phyloP scores from a whole-genome alignment of 495 filamentous ascomycete species.

The Talaromyces stipitatus region DNA sequence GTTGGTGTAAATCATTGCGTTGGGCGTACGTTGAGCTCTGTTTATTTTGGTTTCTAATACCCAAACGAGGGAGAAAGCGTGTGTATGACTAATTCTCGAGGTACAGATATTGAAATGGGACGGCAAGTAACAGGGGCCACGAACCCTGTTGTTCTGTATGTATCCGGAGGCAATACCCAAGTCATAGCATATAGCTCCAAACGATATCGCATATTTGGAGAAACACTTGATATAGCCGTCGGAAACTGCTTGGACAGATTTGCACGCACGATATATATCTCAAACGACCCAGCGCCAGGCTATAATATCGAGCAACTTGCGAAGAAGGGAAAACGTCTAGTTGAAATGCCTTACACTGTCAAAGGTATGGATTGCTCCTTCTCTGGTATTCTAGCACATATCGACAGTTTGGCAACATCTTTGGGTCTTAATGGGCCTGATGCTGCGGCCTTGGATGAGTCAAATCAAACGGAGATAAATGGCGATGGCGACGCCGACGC shows the following conservation, averaged over 20 bases:
- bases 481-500: constrained; percentile 8
- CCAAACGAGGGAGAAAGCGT: no score
- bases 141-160: constrained; percentile 95
- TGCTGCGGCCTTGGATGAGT: constrained; percentile 26
- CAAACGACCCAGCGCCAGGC: constrained; percentile 92
- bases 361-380: constrained; percentile 99
- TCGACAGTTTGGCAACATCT: constrained; percentile 67
- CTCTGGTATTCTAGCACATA: constrained; percentile 76
- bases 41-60: no score
- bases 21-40: constrained; percentile 53
- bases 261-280: constrained; percentile 79
- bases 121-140: constrained; percentile 81
- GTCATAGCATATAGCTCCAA: constrained; percentile 94
- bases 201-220: constrained; percentile 94
- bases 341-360: constrained; percentile 91
- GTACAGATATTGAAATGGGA: constrained; percentile 87
- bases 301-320: constrained; percentile 98
- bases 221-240: constrained; percentile 94
- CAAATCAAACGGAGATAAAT: constrained; percentile 25
- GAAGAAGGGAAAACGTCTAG: constrained; percentile 62
- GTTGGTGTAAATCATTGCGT: constrained; percentile 97
- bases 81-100: not conserved
- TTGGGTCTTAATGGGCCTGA: constrained; percentile 40
- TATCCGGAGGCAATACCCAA: constrained; percentile 94
- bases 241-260: constrained; percentile 97